Percentiles rank a stretch among this genome's conserved stretches.
Conservation (phyloP, 2,329 filamentous ascomycete genomes). For the Trichoderma pleuroti region DNA sequence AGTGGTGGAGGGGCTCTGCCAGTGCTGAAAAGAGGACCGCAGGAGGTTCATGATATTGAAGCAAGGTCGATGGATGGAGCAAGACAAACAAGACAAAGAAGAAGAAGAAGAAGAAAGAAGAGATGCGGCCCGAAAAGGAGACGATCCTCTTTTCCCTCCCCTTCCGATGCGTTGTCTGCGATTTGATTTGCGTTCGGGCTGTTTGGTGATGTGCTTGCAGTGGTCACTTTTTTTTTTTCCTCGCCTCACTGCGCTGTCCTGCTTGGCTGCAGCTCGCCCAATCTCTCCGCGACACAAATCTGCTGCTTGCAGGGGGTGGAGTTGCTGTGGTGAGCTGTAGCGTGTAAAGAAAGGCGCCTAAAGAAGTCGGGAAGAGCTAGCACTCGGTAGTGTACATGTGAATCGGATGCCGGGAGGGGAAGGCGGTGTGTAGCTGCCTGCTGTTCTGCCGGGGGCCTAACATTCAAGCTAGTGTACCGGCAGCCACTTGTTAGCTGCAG, state of each 20-base stretch:
- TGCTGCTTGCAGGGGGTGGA: slow-evolving; percentile 10
- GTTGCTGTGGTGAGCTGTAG: not conserved
- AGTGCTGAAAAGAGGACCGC: not conserved
- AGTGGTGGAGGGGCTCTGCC: slow-evolving; percentile 13
- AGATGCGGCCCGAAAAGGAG: not conserved
- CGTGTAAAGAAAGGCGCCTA: not conserved
- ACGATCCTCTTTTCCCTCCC: not conserved
- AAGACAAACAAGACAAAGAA: not conserved
- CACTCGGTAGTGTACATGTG: not conserved
- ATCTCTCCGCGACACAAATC: slow-evolving; percentile 17
- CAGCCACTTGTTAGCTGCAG: not conserved
- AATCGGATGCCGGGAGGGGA: not conserved
- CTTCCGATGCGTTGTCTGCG: slow-evolving; percentile 1
- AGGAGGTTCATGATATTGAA: slow-evolving; percentile 13
- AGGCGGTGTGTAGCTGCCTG: slow-evolving; percentile 13
- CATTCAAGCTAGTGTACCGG: not conserved
- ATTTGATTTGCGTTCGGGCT: not conserved
- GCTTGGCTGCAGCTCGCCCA: slow-evolving; percentile 9
- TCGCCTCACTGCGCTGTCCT: slow-evolving; percentile 14
- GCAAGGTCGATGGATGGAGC: not conserved
- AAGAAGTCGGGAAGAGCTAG: not conserved
- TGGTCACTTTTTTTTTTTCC: slow-evolving; percentile 6
- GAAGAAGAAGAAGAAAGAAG: not conserved
- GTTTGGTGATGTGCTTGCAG: not conserved
- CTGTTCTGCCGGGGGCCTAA: not conserved